Base-by-base conservation (phyloP, 108 stramenopile genomes). In the Cyclotella distinguenda region DNA sequence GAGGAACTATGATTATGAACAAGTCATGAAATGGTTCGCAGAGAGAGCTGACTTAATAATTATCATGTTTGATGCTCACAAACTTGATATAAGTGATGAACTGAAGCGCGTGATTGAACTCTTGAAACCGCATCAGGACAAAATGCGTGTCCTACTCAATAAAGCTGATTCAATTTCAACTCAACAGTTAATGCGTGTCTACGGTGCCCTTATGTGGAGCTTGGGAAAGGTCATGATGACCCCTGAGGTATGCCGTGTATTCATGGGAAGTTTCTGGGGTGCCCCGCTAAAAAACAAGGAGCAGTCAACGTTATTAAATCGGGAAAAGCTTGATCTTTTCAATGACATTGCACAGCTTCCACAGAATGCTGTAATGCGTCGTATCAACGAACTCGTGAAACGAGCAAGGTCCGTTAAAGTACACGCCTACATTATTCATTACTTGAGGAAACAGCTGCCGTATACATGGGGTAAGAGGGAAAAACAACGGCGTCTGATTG, bases 301-400 rank as follows among this genome's bases (percentile, higher is more conserved):
- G 26, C 89, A 94, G 51, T 86, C 82, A 18, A 84, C 86, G 35
- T 66, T 98, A 31, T 68, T 95, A 66, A 83, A 84, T 39, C 61
- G 70, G 27, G 97, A 99, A 82, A 91, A 97, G 74, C 68, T 72
- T 43, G 97, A 98, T 74, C 86, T 99, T 22, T 77, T 98, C 68
- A 78, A 91, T 56, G 99, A 99, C 56, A 96, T 99, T 65, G 83
- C 82, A 64, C 62, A 66, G 33, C 77, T 99, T 44, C 97, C 97
- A 10, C 95, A 97, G 60, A 95, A 98, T 50, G 95, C 97, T 11
- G 97, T 96, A 12, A 93, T 97, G 85, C 86, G 98, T 54, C 83
- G 96, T 8, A 97, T 99, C 66, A 99, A 99, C 74, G 99, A 99
- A 54, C 74, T 99, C 36, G 97, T 99, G 36, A 99, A 99, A 64